These are phyloP conservation scores for Jatropha curcas DNA, from an alignment of 345 rosid species.

Conservation along the genomic window DNA sequence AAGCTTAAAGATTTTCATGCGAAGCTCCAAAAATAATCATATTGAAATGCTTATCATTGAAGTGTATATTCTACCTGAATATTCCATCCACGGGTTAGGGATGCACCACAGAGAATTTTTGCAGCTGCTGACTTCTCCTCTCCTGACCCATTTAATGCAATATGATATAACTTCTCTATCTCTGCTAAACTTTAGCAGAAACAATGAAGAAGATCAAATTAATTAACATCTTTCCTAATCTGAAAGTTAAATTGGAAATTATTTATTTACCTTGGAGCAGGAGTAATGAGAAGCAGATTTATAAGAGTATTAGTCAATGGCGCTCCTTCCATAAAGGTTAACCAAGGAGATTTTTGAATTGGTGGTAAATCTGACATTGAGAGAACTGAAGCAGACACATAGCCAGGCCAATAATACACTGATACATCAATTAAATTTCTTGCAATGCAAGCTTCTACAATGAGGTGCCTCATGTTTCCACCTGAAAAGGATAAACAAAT, in stretches of 20 bases:
- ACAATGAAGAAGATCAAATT: slow-evolving; percentile 19
- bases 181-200: slow-evolving; percentile 52
- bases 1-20: not conserved
- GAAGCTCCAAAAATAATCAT: slow-evolving; percentile 8
- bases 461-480: slow-evolving; percentile 68
- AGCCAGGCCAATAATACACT: slow-evolving; percentile 64
- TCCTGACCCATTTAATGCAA: slow-evolving; percentile 53
- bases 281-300: slow-evolving; percentile 45
- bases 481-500: slow-evolving; percentile 35
- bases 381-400: slow-evolving; percentile 42
- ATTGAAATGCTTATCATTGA: not conserved
- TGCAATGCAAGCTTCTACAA: slow-evolving; percentile 73
- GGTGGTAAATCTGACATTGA: slow-evolving; percentile 39
- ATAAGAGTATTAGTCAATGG: slow-evolving; percentile 45
- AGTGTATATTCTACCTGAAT: slow-evolving; percentile 50
- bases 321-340: slow-evolving; percentile 55
- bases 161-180: slow-evolving; percentile 55
- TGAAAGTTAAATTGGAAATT: slow-evolving; percentile 15
- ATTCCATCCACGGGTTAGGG: slow-evolving; percentile 66
- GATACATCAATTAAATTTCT: slow-evolving; percentile 60
- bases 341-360: slow-evolving; percentile 55
- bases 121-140: slow-evolving; percentile 63
- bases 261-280: slow-evolving; percentile 54
- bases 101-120: slow-evolving; percentile 65
- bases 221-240: slow-evolving; percentile 3